Conservation (phyloP, 176 grass and related monocot species). For the Oryza rufipogon region DNA sequence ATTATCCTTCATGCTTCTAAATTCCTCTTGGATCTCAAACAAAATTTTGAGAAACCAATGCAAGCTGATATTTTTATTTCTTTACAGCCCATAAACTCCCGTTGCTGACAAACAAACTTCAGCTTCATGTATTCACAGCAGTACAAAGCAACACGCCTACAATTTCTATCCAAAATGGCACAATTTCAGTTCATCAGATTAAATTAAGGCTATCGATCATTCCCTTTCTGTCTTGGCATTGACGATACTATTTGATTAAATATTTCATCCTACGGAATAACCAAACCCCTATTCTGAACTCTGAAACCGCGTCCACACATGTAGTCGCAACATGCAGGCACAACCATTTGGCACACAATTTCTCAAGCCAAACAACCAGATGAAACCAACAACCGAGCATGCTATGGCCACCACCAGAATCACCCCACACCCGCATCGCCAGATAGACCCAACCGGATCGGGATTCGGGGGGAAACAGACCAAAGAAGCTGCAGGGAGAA, state of each 20-base stretch:
- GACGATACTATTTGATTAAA: background rate
- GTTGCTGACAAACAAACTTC: background rate
- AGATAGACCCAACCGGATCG: background rate
- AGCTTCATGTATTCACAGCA: conserved; percentile 6
- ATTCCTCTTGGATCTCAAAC: conserved; percentile 3
- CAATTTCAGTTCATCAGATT: conserved; percentile 8
- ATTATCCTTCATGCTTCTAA: background rate
- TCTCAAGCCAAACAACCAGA: background rate
- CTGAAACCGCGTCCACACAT: background rate
- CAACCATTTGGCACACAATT: background rate
- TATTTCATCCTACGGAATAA: background rate
- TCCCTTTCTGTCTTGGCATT: background rate
- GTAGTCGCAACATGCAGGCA: background rate
- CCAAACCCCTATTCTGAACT: conserved; percentile 3
- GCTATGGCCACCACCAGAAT: background rate
- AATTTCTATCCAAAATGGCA: background rate
- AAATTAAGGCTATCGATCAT: background rate
- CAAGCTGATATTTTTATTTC: background rate
- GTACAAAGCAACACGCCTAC: background rate
- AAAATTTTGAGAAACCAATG: background rate
- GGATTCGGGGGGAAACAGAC: background rate
- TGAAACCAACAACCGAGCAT: background rate
- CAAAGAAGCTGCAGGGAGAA: background rate
- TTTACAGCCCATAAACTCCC: background rate
- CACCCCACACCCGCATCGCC: no score